Percentiles rank a stretch among this genome's conserved stretches.
These are phyloP conservation scores for Marsdenia floribunda DNA, from an alignment of 257 asterid genomes.

Conservation along the genomic window DNA sequence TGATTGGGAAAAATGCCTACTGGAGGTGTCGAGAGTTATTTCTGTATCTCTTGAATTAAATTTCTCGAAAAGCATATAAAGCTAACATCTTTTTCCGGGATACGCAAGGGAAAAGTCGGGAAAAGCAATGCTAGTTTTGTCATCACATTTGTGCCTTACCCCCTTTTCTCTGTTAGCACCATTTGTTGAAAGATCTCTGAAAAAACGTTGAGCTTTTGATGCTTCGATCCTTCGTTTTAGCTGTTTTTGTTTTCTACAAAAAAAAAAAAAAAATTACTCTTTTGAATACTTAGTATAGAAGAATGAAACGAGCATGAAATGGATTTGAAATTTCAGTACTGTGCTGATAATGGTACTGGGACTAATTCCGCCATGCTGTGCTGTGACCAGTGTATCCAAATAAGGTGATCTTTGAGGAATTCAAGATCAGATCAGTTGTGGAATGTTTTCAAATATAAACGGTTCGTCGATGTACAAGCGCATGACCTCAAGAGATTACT, in stretches of 20 bases:
- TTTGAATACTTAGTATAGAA: background rate
- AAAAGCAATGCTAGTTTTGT: background rate
- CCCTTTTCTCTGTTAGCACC: background rate
- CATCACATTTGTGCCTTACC: background rate
- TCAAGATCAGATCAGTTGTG: conserved; percentile 20
- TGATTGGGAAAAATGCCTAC: background rate
- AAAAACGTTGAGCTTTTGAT: background rate
- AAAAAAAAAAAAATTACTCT: background rate
- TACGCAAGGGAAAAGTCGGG: background rate
- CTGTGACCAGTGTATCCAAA: conserved; percentile 14
- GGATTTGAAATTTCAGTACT: background rate
- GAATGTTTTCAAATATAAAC: conserved; percentile 39
- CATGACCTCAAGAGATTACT: conserved; percentile 43
- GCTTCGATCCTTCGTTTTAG: background rate
- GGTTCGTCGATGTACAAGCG: conserved; percentile 54
- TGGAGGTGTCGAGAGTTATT: background rate
- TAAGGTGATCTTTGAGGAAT: conserved; percentile 15
- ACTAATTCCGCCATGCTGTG: conserved; percentile 17
- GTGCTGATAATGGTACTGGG: conserved; percentile 6
- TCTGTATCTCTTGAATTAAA: background rate
- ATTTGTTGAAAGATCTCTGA: background rate
- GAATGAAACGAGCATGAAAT: background rate
- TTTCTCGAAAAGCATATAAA: background rate
- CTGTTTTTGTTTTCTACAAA: background rate
- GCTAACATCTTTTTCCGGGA: background rate